Base-by-base conservation (phyloP, 371 early-diverging fungal genomes). In the Dichotomocladium elegans region DNA sequence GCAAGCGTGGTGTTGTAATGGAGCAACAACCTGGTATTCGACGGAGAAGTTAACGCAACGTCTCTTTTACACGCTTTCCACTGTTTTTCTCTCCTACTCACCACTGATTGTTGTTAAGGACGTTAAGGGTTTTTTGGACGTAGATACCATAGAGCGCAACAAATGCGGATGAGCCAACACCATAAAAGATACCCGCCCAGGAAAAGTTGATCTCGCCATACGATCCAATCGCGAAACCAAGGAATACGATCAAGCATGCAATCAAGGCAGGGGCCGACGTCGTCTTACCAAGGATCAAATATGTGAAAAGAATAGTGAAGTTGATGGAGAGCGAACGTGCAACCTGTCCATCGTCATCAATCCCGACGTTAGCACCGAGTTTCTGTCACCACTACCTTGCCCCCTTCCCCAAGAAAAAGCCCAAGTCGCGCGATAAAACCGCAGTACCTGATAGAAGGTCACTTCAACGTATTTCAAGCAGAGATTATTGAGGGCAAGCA, bases 121-220 rank as follows among this genome's bases (percentile, higher is more conserved):
- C 57, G 2, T 40, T 49, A 26, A 88, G 68, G 3, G 83, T 84
- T 76, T 87, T 87, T 72, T 87, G 86, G 31, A 87, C 86, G 54
- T 84, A 87, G 47, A 87, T 86, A 44, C 88, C 88, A 51, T 87
- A 87, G 28, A 87, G 69, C 2, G 88, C 88, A 9, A 87, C 86
- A 77, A 87, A 87, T 17, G 82, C 70, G 51, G 81, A 81, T 1
- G 84, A 83, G 6, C 82, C 82, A 4, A 87, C 84, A 59, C 88
- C 88, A 35, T 82, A 84, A 29, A 85, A 59, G 22, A 88, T 60
- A 50, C 86, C 88, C 17, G 74, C 67, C 82, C 83, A 85, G 15
- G 83, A 82, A 45, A 88, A 88, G 62, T 88, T 83, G 59, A 80
- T 70, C 55, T 88, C 88, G 31, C 86, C 86, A 60, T 81, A 82